Conservation (phyloP, 2,329 filamentous ascomycete genomes). For the Cadophora malorum region DNA sequence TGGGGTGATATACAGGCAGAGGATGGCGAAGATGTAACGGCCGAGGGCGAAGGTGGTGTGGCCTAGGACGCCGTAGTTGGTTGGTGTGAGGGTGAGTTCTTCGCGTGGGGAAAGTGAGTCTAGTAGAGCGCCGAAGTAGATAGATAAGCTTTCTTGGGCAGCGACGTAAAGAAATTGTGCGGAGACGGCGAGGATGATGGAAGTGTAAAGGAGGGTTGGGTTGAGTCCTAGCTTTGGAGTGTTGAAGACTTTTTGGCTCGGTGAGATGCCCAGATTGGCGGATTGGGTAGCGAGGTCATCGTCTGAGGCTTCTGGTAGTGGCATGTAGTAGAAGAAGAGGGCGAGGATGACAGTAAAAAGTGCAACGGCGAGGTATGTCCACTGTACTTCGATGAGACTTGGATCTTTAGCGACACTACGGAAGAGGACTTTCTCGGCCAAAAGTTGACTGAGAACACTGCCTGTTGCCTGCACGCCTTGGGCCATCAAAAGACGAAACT, state of each 20-base stretch:
- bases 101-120: constrained; percentile 47
- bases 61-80: constrained; percentile 74
- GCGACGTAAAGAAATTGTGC: constrained; percentile 83
- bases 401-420: constrained; percentile 56
- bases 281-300: constrained; percentile 58
- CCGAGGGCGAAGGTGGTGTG: constrained; percentile 77
- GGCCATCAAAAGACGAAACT: constrained; percentile 76
- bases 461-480: constrained; percentile 81
- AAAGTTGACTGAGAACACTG: constrained; percentile 72
- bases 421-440: constrained; percentile 80
- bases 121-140: constrained; percentile 64
- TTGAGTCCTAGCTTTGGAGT: constrained; percentile 36
- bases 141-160: constrained; percentile 70
- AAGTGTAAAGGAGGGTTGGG: constrained; percentile 50
- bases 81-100: constrained; percentile 56
- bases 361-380: constrained; percentile 84
- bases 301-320: constrained; percentile 63
- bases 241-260: constrained; percentile 31
- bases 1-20: constrained; percentile 69
- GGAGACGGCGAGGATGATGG: constrained; percentile 72
- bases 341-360: constrained; percentile 75
- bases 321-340: constrained; percentile 72
- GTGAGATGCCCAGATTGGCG: constrained; percentile 36
- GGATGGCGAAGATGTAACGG: constrained; percentile 69
- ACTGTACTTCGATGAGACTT: constrained; percentile 77